Evolutionary conservation across 2,329 filamentous ascomycete species (phyloP).

Genomic region (Penicillium glabrum): DNA sequence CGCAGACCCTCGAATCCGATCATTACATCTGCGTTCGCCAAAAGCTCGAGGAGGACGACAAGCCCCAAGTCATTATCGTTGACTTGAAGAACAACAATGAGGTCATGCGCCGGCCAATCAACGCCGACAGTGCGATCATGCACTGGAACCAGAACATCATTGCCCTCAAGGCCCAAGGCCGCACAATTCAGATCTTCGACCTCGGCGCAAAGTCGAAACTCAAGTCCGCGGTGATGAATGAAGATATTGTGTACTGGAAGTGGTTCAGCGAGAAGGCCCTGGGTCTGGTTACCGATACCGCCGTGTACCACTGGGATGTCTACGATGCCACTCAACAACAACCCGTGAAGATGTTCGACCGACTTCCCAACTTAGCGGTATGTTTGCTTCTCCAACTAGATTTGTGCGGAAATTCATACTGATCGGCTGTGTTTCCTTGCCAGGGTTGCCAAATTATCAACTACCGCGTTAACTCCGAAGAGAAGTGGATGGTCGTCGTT

Average conservation of each 20-base stretch:
- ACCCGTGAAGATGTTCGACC: slow-evolving; percentile 90
- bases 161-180: slow-evolving; percentile 88
- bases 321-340: slow-evolving; percentile 77
- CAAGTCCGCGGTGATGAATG: slow-evolving; percentile 93
- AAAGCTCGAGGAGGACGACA: slow-evolving; percentile 79
- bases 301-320: slow-evolving; percentile 97
- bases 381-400: slow-evolving; percentile 33
- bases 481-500: slow-evolving; percentile 98
- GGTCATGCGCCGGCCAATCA: slow-evolving; percentile 91
- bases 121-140: slow-evolving; percentile 99
- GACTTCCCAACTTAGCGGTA: slow-evolving; percentile 85
- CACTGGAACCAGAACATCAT: slow-evolving; percentile 97
- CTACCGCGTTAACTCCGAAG: slow-evolving; percentile 92
- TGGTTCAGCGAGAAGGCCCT: slow-evolving; percentile 91
- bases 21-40: slow-evolving; percentile 94
- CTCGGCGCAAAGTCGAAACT: slow-evolving; percentile 89
- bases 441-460: slow-evolving; percentile 99
- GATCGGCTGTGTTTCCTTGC: background rate
- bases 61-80: slow-evolving; percentile 94
- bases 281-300: slow-evolving; percentile 84
- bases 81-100: slow-evolving; percentile 98
- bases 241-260: slow-evolving; percentile 99
- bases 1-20: slow-evolving; percentile 94
- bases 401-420: background rate
- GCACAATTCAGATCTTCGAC: slow-evolving; percentile 97